Evolutionary conservation across 441 rosid genomes (phyloP).

Genomic region (Erysimum cheiri): DNA sequence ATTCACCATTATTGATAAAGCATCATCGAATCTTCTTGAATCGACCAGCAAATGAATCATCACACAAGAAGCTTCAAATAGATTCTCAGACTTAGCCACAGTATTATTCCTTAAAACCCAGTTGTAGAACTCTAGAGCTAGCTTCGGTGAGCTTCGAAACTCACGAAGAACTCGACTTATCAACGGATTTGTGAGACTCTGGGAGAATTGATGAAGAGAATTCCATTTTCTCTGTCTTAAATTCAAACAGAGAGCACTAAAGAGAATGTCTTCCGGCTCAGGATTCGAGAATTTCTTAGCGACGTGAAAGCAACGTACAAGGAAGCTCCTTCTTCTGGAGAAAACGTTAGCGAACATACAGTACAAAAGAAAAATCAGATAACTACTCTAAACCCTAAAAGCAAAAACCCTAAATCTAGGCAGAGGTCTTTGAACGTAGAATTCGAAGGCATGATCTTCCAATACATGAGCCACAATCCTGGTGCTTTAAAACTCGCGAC

Average conservation of each 20-base stretch:
- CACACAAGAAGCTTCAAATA: slow-evolving; percentile 53
- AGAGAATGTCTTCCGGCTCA: slow-evolving; percentile 53
- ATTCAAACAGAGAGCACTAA: slow-evolving; percentile 61
- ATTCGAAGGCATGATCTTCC: slow-evolving; percentile 9
- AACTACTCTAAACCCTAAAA: slow-evolving; percentile 10
- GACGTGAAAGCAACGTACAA: slow-evolving; percentile 53
- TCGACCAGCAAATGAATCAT: slow-evolving; percentile 60
- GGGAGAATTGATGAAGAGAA: slow-evolving; percentile 50
- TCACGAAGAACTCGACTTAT: slow-evolving; percentile 57
- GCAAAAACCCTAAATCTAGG: slow-evolving; percentile 4
- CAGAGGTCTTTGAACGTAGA: slow-evolving; percentile 7
- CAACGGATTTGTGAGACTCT: slow-evolving; percentile 52
- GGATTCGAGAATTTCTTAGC: slow-evolving; percentile 53
- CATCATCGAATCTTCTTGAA: slow-evolving; percentile 59
- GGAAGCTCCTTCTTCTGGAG: slow-evolving; percentile 41
- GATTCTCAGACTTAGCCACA: slow-evolving; percentile 35
- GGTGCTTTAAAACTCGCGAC: background rate
- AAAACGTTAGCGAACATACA: slow-evolving; percentile 41
- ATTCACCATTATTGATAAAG: slow-evolving; percentile 50
- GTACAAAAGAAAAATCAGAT: background rate
- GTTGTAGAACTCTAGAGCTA: slow-evolving; percentile 65
- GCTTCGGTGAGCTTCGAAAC: slow-evolving; percentile 59
- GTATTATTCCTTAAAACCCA: slow-evolving; percentile 47
- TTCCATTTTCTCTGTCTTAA: slow-evolving; percentile 71
- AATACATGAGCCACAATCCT: background rate